These are phyloP conservation scores for Thalassiosira mediterranea DNA, from an alignment of 352 stramenopile genomes.

Conservation along the genomic window DNA sequence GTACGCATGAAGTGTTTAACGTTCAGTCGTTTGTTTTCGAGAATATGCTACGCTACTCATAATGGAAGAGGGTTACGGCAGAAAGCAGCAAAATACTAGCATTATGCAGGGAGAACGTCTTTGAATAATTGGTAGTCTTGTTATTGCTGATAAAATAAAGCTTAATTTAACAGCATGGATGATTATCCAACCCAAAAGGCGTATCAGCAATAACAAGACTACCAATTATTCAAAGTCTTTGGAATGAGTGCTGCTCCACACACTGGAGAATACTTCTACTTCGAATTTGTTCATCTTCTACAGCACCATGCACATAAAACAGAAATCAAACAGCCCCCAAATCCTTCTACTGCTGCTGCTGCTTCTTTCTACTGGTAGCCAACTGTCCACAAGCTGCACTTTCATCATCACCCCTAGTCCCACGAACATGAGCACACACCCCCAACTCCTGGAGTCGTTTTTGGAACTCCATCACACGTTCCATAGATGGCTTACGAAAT, in stretches of 20 bases:
- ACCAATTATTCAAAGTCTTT: no score
- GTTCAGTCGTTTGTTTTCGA: no score
- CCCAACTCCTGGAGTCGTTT: constrained; percentile 52
- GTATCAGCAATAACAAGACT: no score
- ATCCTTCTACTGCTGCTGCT: constrained; percentile 1
- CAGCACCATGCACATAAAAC: not conserved
- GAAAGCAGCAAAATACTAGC: no score
- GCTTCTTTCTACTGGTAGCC: constrained; percentile 56
- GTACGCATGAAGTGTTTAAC: no score
- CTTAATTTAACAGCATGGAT: no score
- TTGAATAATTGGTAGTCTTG: no score
- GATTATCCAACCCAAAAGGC: no score
- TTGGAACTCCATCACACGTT: constrained; percentile 69
- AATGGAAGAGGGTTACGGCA: no score
- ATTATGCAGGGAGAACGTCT: no score
- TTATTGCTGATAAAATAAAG: no score
- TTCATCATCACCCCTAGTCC: constrained; percentile 82
- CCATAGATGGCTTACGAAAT: constrained; percentile 65
- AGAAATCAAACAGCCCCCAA: not conserved
- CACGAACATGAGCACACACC: constrained; percentile 63
- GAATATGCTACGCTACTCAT: no score
- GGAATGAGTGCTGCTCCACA: constrained; percentile 1
- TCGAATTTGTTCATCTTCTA: not conserved
- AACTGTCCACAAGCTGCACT: constrained; percentile 83
- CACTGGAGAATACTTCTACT: not conserved